Base-by-base conservation (phyloP, 306 rosid genomes). In the Citrullus mucosospermus region DNA sequence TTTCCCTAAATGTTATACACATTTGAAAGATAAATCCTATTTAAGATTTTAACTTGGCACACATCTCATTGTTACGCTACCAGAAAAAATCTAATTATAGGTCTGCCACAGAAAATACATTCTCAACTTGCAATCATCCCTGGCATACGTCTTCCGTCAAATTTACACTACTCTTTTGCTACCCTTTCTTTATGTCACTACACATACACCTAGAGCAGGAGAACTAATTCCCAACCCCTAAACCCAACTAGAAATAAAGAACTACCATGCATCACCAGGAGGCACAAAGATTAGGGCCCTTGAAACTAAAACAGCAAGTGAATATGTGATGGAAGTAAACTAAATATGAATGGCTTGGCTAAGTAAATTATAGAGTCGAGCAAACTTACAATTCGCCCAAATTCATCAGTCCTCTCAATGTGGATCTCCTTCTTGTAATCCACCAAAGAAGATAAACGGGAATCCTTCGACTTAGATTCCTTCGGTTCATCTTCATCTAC, bases 401-500 rank as follows among this genome's bases (percentile, higher is more conserved):
- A 95, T 76, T 95, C 99, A 65, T 95, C 97, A 28, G 92, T 92
- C 88, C 99, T 91, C 82, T 91, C 97, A 63, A 95, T 89, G 88
- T 79, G 96, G 82, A 95, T 95, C 87, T 95, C 97, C 84, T 75
- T 92, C 81, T 84, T 92, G 32, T 83, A 78, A 30, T 85, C 87
- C n/a, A 82, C 78, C 15, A 82, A 80, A 72, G 84, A 79, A 75
- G 89, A 80, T 67, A 85, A 39, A 72, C 91, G 96, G 28, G 83
- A 76, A 9, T 86, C 87, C 84, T 67, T 84, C 13, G 70, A 59
- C 61, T 81, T 80, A 25, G 82, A 38, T 75, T 92, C 91, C 83
- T 86, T 90, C 39, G 86, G 81, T 14, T 89, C 94, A 28, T 89
- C 93, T 80, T 82, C 90, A 48, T 88, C 96, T 18, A 91, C 79